Percentiles rank a stretch among this genome's conserved stretches.
phyloP scores from a whole-genome alignment of 768 basidiomycete genomes.

The Suillus placidus region DNA sequence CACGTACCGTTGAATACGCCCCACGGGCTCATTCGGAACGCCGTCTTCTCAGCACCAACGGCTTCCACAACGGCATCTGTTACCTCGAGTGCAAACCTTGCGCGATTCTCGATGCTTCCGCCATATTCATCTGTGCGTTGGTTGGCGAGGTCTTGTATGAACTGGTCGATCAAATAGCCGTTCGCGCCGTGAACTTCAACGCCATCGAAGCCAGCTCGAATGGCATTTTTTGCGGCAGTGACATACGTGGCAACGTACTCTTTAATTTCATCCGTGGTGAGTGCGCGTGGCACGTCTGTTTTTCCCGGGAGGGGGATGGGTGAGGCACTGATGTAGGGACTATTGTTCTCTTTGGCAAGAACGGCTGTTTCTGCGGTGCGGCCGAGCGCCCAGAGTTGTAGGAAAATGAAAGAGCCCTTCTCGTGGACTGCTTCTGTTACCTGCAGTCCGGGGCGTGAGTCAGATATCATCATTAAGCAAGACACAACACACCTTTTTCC shows the following conservation, averaged over 20 bases:
- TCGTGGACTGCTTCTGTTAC: constrained; percentile 64
- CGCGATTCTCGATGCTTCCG: constrained; percentile 62
- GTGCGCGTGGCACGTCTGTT: constrained; percentile 20
- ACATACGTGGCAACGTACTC: constrained; percentile 32
- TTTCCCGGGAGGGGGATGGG: constrained; percentile 26
- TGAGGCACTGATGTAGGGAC: constrained; percentile 39
- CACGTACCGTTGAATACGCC: constrained; percentile 23
- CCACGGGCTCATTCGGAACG: constrained; percentile 63
- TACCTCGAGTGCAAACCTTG: constrained; percentile 58
- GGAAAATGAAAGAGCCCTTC: constrained; percentile 47
- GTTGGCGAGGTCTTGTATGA: constrained; percentile 58
- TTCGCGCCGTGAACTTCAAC: constrained; percentile 48
- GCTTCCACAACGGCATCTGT: constrained; percentile 51
- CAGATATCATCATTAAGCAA: background rate
- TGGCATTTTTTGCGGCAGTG: constrained; percentile 37
- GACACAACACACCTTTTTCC: constrained; percentile 45
- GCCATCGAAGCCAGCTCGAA: constrained; percentile 48
- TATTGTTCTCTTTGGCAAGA: constrained; percentile 37
- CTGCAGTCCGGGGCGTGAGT: constrained; percentile 30
- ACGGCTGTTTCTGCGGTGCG: constrained; percentile 38
- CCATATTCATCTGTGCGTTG: constrained; percentile 68
- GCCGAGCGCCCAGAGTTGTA: constrained; percentile 58
- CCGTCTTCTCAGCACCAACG: constrained; percentile 55
- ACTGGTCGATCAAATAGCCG: constrained; percentile 59
- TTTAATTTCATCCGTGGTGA: constrained; percentile 35